Conservation (phyloP, 257 asterid genomes). For the Asclepias syriaca region DNA sequence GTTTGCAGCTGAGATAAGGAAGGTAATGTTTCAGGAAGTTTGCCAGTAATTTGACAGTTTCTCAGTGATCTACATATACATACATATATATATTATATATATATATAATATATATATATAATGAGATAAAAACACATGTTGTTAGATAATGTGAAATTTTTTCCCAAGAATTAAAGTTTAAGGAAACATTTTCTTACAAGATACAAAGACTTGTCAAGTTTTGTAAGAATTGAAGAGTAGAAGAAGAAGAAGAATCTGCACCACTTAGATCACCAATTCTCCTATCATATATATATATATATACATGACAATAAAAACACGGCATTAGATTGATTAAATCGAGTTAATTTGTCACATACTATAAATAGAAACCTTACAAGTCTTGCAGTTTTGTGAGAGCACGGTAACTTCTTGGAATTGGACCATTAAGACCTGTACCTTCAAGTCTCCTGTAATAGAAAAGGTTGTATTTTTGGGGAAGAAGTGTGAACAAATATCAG, state of each 20-base stretch:
- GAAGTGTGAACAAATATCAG: too few relatives aligned
- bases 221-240: conserved; percentile 42
- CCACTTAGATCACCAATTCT: conserved; percentile 50
- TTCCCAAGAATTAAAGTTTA: neutral
- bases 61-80: conserved; percentile 44
- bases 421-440: conserved; percentile 58
- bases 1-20: conserved; percentile 36
- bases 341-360: too few relatives aligned
- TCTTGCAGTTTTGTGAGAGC: conserved; percentile 45
- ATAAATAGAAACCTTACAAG: conserved; percentile 31
- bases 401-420: conserved; percentile 51
- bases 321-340: neutral
- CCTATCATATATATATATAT: conserved; percentile 23
- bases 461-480: neutral
- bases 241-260: conserved; percentile 43
- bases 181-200: conserved; percentile 38
- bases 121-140: too few relatives aligned
- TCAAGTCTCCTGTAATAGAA: conserved; percentile 44
- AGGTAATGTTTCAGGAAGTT: conserved; percentile 41
- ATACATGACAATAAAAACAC: neutral
- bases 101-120: too few relatives aligned
- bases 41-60: conserved; percentile 45
- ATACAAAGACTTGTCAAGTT: conserved; percentile 52
- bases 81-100: too few relatives aligned
- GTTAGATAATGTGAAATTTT: neutral